A percentile compares a stretch with the other conserved stretches of the same genome.
phyloP scores from a whole-genome alignment of 331 rosid species.

The Arachis monticola region DNA sequence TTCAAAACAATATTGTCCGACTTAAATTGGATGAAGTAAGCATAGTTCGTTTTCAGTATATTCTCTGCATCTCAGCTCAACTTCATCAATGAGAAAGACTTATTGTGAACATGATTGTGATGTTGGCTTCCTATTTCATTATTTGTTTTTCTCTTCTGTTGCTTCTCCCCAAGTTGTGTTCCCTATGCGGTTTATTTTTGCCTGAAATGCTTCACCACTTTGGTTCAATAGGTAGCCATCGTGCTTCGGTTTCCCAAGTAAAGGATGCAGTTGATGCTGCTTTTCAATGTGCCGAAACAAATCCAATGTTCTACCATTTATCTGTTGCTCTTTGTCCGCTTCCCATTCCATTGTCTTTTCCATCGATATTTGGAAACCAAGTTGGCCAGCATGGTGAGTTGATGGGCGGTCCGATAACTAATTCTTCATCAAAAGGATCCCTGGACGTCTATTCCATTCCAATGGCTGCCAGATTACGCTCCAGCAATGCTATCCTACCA shows the following conservation, averaged over 20 bases:
- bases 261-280: slow-evolving; percentile 59
- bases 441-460: slow-evolving; percentile 85
- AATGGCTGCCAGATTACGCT: slow-evolving; percentile 83
- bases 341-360: slow-evolving; percentile 93
- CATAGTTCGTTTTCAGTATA: neutral
- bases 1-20: slow-evolving; percentile 16
- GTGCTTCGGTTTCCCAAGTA: slow-evolving; percentile 64
- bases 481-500: slow-evolving; percentile 74
- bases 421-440: slow-evolving; percentile 65
- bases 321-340: slow-evolving; percentile 75
- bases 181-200: slow-evolving; percentile 4
- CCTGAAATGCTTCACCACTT: slow-evolving; percentile 16
- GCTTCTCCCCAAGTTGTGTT: slow-evolving; percentile 20
- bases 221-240: slow-evolving; percentile 53
- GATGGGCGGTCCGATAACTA: slow-evolving; percentile 44
- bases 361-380: slow-evolving; percentile 68
- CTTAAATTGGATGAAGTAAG: neutral
- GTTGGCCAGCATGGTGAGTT: slow-evolving; percentile 77
- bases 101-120: neutral
- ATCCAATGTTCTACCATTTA: slow-evolving; percentile 79
- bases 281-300: slow-evolving; percentile 51
- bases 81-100: neutral
- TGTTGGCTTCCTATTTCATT: neutral
- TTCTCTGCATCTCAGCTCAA: slow-evolving; percentile 22
- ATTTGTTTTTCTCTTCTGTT: slow-evolving; percentile 20